Evolutionary conservation across 2,329 filamentous ascomycete species (phyloP).

Genomic region (Tolypocladium amazonense): DNA sequence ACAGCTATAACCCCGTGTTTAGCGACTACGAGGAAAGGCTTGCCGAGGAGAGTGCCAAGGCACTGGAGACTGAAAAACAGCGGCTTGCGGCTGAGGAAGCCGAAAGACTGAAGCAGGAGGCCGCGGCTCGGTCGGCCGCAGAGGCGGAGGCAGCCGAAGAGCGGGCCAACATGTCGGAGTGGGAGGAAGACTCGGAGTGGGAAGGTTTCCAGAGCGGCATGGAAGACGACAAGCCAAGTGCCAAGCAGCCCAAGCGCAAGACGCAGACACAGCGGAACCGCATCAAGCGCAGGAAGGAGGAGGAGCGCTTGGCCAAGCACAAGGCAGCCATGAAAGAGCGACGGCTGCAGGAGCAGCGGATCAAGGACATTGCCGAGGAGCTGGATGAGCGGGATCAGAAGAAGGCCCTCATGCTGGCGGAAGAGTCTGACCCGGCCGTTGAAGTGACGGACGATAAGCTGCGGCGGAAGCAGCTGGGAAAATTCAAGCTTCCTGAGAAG

Average conservation of each 20-base stretch:
- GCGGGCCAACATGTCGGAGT: constrained; percentile 54
- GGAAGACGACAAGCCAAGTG: constrained; percentile 49
- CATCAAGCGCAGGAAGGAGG: constrained; percentile 78
- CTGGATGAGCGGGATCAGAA: constrained; percentile 46
- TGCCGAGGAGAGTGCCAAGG: constrained; percentile 64
- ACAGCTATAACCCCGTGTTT: constrained; percentile 87
- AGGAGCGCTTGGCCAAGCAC: constrained; percentile 66
- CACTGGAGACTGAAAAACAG: constrained; percentile 66
- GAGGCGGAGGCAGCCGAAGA: constrained; percentile 65
- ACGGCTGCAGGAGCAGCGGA: constrained; percentile 58
- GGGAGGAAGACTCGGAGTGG: constrained; percentile 86
- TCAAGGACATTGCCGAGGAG: constrained; percentile 60
- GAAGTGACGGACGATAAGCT: constrained; percentile 54
- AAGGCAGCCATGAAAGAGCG: constrained; percentile 65
- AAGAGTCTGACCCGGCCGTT: constrained; percentile 36
- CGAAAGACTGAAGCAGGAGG: constrained; percentile 57
- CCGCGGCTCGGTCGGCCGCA: constrained; percentile 58
- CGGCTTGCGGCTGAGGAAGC: constrained; percentile 57
- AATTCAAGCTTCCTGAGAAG: constrained; percentile 64
- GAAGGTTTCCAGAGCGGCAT: constrained; percentile 78
- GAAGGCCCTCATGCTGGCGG: constrained; percentile 29
- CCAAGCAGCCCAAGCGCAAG: constrained; percentile 73
- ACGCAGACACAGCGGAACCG: constrained; percentile 80
- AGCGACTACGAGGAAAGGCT: constrained; percentile 75
- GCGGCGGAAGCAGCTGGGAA: constrained; percentile 64